Conservation (phyloP, 345 rosid genomes). For the Rhodamnia argentea region DNA sequence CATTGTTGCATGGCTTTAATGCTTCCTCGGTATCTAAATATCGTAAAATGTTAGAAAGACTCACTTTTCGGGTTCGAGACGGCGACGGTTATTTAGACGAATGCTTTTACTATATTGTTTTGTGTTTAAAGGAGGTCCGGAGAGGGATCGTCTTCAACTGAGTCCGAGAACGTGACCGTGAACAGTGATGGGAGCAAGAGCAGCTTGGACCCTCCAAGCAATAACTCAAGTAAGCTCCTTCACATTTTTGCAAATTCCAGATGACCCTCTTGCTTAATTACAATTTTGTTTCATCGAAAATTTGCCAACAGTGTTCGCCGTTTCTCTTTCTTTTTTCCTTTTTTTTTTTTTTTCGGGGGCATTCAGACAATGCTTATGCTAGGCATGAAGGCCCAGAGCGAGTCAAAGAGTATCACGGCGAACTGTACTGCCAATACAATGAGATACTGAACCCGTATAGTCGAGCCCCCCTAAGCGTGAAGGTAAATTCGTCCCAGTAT, state of each 20-base stretch:
- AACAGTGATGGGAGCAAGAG: not conserved
- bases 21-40: not conserved
- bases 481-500: not conserved
- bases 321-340: not conserved
- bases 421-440: slow-evolving; percentile 16
- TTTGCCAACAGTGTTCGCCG: no score
- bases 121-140: not conserved
- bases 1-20: not conserved
- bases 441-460: slow-evolving; percentile 10
- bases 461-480: slow-evolving; percentile 4
- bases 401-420: not conserved
- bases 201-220: not conserved
- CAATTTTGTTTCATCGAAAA: not conserved
- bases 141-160: not conserved
- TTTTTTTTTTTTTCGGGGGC: not conserved
- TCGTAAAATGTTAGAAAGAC: not conserved
- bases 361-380: not conserved
- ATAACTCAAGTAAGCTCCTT: not conserved
- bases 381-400: not conserved
- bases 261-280: not conserved
- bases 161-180: not conserved
- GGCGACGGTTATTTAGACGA: not conserved
- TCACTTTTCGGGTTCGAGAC: not conserved
- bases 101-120: not conserved
- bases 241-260: not conserved